Conservation (phyloP, 768 basidiomycete species). For the Auricularia heimuer region DNA sequence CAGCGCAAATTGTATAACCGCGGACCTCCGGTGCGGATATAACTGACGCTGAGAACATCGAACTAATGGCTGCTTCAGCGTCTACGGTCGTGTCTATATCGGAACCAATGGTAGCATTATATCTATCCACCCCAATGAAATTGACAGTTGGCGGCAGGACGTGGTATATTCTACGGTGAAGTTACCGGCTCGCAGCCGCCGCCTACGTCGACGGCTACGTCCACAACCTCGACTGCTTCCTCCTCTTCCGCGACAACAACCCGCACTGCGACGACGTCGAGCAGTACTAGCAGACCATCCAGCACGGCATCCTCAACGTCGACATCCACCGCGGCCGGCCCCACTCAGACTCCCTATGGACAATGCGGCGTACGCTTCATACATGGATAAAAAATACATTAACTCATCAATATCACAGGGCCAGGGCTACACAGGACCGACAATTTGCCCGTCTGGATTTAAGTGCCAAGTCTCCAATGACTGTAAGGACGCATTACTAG, state of each 20-base stretch:
- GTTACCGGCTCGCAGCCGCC: background rate
- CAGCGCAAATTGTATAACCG: constrained; percentile 36
- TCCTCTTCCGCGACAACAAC: background rate
- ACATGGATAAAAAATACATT: background rate
- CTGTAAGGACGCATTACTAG: constrained; percentile 25
- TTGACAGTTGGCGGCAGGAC: constrained; percentile 8
- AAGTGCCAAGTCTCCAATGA: constrained; percentile 29
- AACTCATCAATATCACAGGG: constrained; percentile 12
- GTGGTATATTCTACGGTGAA: constrained; percentile 45
- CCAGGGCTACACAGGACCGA: constrained; percentile 31
- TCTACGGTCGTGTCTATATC: constrained; percentile 39
- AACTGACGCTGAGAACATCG: background rate
- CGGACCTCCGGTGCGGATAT: constrained; percentile 30
- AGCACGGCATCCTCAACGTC: constrained; percentile 13
- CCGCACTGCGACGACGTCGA: background rate
- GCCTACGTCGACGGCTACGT: background rate
- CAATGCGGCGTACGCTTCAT: constrained; percentile 30
- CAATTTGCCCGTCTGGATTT: constrained; percentile 21
- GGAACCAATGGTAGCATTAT: constrained; percentile 39
- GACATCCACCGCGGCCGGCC: constrained; percentile 15
- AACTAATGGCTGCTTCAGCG: background rate
- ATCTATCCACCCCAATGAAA: background rate
- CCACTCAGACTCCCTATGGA: constrained; percentile 25
- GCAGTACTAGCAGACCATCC: background rate
- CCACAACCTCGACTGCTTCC: background rate